phyloP scores from a whole-genome alignment of 106 monocot species.

The Ottelia alismoides region DNA sequence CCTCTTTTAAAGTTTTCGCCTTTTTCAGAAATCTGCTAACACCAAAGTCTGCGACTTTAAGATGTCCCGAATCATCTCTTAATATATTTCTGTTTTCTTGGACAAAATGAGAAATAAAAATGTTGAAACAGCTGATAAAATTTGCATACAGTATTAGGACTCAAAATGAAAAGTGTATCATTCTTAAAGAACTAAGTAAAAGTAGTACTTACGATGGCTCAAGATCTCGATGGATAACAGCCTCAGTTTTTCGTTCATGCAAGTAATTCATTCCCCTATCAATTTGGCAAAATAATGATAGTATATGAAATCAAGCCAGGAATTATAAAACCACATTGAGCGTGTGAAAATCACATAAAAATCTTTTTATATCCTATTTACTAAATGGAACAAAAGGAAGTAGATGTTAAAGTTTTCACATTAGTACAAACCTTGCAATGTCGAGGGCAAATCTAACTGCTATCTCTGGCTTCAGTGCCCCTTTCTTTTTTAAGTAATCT shows the following conservation, averaged over 20 bases:
- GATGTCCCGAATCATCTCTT: constrained; percentile 72
- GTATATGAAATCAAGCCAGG: no score
- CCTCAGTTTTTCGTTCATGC: constrained; percentile 80
- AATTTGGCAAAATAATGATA: no score
- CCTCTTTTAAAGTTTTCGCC: constrained; percentile 45
- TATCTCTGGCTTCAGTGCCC: constrained; percentile 39
- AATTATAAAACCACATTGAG: no score
- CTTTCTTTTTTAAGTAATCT: constrained; percentile 43
- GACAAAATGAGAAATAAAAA: constrained; percentile 10
- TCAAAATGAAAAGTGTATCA: no score
- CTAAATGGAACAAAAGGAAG: no score
- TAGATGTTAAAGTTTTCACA: background rate
- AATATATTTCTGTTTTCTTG: constrained; percentile 72
- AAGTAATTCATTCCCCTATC: constrained; percentile 84
- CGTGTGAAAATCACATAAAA: constrained; percentile 1
- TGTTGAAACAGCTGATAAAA: no score
- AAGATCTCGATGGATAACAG: constrained; percentile 90
- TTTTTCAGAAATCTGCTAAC: constrained; percentile 55
- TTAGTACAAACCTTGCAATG: constrained; percentile 67
- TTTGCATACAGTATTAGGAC: no score
- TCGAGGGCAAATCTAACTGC: constrained; percentile 72
- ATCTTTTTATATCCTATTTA: background rate
- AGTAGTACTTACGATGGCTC: constrained; percentile 88
- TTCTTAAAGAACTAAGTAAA: no score
- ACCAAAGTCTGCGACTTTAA: constrained; percentile 89